Evolutionary conservation across 2,329 filamentous ascomycete species (phyloP).

Genomic region (Ciborinia camelliae): DNA sequence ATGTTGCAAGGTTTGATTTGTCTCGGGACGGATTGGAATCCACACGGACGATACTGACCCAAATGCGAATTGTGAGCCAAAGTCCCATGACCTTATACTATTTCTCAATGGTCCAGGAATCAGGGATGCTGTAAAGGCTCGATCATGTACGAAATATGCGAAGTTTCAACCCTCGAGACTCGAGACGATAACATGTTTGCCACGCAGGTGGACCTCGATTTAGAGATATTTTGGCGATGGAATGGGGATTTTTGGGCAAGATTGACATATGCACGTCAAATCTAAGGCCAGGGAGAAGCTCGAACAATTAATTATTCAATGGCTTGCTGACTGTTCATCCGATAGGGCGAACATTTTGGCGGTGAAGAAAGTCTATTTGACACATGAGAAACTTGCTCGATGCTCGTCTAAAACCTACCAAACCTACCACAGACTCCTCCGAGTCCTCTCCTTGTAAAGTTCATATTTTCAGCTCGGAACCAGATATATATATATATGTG

Average conservation of each 20-base stretch:
- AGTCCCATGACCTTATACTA: slow-evolving; percentile 7
- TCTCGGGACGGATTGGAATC: background rate
- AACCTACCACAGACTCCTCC: background rate
- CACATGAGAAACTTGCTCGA: background rate
- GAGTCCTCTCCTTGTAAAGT: background rate
- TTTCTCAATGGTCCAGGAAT: background rate
- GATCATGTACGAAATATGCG: background rate
- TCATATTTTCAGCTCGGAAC: background rate
- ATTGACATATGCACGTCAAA: slow-evolving; percentile 16
- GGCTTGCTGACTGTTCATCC: background rate
- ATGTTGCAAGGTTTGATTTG: slow-evolving; percentile 6
- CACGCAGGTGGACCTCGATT: slow-evolving; percentile 8
- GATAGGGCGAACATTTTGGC: background rate
- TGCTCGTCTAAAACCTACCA: background rate
- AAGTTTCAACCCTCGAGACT: no score
- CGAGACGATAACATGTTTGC: slow-evolving; percentile 5
- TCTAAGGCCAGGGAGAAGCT: slow-evolving; percentile 10
- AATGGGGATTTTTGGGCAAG: slow-evolving; percentile 5
- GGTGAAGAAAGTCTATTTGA: background rate
- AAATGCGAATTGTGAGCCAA: background rate
- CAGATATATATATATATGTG: no score
- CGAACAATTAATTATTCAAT: background rate
- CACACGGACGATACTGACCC: background rate
- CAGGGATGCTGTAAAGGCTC: background rate
- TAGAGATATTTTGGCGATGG: background rate